phyloP scores from a whole-genome alignment of 2,329 filamentous ascomycete species.

The Apiospora phragmitis region DNA sequence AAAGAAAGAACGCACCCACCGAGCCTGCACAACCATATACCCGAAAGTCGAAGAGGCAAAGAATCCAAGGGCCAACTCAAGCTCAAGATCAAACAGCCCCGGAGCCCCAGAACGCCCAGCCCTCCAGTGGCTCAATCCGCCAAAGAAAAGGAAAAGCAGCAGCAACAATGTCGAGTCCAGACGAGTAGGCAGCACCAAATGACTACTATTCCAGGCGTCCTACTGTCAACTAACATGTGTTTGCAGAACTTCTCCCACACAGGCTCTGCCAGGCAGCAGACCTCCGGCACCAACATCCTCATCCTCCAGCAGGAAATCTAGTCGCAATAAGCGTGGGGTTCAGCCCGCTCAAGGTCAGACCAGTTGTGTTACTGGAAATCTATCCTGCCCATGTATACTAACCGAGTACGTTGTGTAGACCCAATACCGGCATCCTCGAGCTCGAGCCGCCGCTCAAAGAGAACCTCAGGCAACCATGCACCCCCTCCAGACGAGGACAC shows the following conservation, averaged over 20 bases:
- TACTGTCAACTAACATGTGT: not conserved
- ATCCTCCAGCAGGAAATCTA: conserved; percentile 71
- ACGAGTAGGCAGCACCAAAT: conserved; percentile 53
- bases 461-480: conserved; percentile 47
- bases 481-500: conserved; percentile 59
- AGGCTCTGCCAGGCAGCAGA: conserved; percentile 60
- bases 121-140: conserved; percentile 42
- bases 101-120: conserved; percentile 31
- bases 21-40: conserved; percentile 33
- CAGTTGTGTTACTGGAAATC: not conserved
- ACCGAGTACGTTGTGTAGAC: conserved; percentile 29
- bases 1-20: conserved; percentile 77
- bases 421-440: conserved; percentile 34
- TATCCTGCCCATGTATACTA: not conserved
- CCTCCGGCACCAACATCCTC: conserved; percentile 54
- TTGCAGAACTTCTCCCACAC: conserved; percentile 59
- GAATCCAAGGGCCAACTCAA: conserved; percentile 49
- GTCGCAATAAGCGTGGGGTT: conserved; percentile 66
- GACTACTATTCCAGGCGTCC: not conserved
- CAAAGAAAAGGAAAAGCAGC: conserved; percentile 62
- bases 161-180: conserved; percentile 69
- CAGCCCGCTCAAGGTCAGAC: conserved; percentile 45
- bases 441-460: conserved; percentile 52
- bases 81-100: conserved; percentile 28
- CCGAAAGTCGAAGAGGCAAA: conserved; percentile 71